Evolutionary conservation across 2,329 filamentous ascomycete genomes (phyloP), one percentile per base, ranked within the genome.

Genomic region (Paecilomyces variotii): DNA sequence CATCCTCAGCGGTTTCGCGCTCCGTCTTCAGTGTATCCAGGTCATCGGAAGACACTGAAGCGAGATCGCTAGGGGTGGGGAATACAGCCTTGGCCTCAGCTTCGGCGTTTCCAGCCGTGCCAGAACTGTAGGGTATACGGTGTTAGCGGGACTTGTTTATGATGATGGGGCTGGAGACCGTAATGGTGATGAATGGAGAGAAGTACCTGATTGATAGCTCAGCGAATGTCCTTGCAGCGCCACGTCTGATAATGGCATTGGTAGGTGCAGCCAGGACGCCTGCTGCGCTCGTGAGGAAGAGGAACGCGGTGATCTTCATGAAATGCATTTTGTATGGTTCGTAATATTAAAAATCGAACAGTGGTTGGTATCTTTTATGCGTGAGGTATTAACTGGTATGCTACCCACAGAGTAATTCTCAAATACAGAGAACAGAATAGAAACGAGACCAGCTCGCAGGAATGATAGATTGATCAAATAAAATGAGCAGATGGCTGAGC

Each of bases 31-130:
- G 74, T 67, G 83, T 83, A 34, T 74, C 72, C 3, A 82, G 69
- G 63, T 84, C 82, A 9, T 71, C 67, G 10, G 70, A 67, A 54
- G 78, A 77, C 52, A 84, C 79, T 25, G 68, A 73, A 53, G 74
- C 77, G 1, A 80, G 76, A 65, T 84, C 69, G 56, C 65, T 68
- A 28, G 72, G 63, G 65, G 81, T 81, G 0, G 82, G 80, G 65
- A 85, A 84, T 62, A 80, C 79, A 56, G 79, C 77, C 53, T 80
- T 72, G 57, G 82, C 82, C 69, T 84, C 81, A 1, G 72, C 77
- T 24, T 83, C 74, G 11, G 81, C 82, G 53, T 83, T 78, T 56
- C 82, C 81, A 25, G 77, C 80, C 9, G 76, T 71, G 2, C 82
- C 82, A 52, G 76, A 76, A 27, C 56, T 58, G 14, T 7, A 11